These are phyloP conservation scores for Aspergillus luchuensis DNA, from an alignment of 2,329 filamentous ascomycete species.

Conservation along the genomic window DNA sequence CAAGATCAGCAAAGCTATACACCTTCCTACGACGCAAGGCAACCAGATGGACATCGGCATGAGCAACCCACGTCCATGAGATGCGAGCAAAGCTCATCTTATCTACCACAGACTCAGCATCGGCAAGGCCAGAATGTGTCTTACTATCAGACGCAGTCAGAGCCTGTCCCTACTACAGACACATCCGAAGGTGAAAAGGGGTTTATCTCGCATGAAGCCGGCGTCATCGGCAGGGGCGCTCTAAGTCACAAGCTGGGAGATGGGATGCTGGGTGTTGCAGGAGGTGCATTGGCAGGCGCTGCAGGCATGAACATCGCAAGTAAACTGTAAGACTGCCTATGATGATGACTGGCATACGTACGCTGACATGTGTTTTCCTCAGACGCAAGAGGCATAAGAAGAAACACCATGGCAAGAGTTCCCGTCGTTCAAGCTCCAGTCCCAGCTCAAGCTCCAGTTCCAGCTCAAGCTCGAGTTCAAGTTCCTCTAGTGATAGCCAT, in stretches of 20 bases:
- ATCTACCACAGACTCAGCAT: constrained; percentile 29
- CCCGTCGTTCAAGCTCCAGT: constrained; percentile 17
- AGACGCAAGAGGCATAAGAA: constrained; percentile 32
- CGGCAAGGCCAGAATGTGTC: constrained; percentile 32
- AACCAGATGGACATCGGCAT: constrained; percentile 23
- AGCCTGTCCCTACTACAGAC: constrained; percentile 16
- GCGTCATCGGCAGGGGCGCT: constrained; percentile 41
- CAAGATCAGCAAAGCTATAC: constrained; percentile 22
- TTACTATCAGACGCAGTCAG: constrained; percentile 34
- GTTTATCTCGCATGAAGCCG: constrained; percentile 40
- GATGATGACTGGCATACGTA: constrained; percentile 1
- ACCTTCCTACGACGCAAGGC: constrained; percentile 13
- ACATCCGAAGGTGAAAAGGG: constrained; percentile 37
- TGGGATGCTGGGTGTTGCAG: constrained; percentile 35
- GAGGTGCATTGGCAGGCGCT: constrained; percentile 38
- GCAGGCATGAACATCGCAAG: constrained; percentile 33
- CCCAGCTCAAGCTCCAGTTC: constrained; percentile 18
- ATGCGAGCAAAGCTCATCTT: constrained; percentile 30
- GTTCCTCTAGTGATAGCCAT: constrained; percentile 5
- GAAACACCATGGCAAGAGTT: constrained; percentile 26
- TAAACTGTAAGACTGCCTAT: constrained; percentile 29
- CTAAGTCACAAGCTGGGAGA: constrained; percentile 40
- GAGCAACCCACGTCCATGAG: constrained; percentile 24
- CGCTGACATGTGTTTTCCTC: constrained; percentile 11
- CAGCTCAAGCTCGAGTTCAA: constrained; percentile 23